Conservation (phyloP, 352 stramenopile species). For the Thraustochytrium sp. region DNA sequence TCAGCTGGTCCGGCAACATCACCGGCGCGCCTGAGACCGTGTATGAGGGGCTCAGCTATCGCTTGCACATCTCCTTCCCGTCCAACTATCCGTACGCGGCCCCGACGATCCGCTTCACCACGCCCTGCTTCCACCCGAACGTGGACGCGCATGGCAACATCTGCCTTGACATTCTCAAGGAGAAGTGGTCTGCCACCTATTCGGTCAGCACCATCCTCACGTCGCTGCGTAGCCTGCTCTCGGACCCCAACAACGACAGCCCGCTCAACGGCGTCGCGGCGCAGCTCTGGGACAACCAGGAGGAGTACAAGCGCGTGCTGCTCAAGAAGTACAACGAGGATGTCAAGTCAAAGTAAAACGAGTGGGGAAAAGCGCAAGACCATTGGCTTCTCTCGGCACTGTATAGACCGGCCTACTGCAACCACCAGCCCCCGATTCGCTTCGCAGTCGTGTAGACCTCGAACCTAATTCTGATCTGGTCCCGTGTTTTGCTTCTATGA, state of each 20-base stretch:
- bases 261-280: conserved; percentile 49
- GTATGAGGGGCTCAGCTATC: conserved; percentile 55
- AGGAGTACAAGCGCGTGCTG: conserved; percentile 45
- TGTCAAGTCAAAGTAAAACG: neutral
- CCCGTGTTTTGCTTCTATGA: too few relatives aligned
- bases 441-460: too few relatives aligned
- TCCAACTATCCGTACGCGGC: conserved; percentile 64
- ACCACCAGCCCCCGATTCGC: too few relatives aligned
- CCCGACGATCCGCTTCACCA: conserved; percentile 63
- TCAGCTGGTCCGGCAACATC: conserved; percentile 44
- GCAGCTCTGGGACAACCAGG: conserved; percentile 51
- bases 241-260: conserved; percentile 37
- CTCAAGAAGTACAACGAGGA: conserved; percentile 47
- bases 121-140: conserved; percentile 64
- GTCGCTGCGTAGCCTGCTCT: neutral
- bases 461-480: too few relatives aligned
- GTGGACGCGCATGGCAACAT: conserved; percentile 51
- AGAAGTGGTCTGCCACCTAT: conserved; percentile 41
- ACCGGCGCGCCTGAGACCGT: conserved; percentile 53
- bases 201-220: conserved; percentile 11
- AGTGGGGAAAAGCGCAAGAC: too few relatives aligned
- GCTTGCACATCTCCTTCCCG: conserved; percentile 53
- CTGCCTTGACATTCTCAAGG: conserved; percentile 51
- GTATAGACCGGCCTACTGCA: too few relatives aligned
- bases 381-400: too few relatives aligned